Base-by-base conservation (phyloP, 2,329 filamentous ascomycete genomes). In the Gyromitra esculenta region DNA sequence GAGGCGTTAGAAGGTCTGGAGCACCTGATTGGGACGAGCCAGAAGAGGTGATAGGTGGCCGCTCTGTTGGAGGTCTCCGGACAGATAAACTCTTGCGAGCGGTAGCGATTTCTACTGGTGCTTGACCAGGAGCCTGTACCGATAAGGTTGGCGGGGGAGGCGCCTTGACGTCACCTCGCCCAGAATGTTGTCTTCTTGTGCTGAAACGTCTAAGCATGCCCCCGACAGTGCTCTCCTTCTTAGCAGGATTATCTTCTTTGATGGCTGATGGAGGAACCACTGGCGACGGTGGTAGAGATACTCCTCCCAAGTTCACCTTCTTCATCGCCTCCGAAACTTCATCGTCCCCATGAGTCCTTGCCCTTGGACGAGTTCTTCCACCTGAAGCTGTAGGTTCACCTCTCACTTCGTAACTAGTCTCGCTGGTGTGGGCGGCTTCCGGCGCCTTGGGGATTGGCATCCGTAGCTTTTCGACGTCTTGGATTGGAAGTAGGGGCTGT, bases 271-370 rank as follows among this genome's bases (percentile, higher is more conserved):
- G 77, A n/a, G 85, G 83, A 41, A 89, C 88, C 25, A 89, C 87
- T 35, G 80, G 87, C 83, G 73, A 87, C 83, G 50, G 84, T 82
- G 79, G 86, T 82, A 78, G 84, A 82, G 81, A 87, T 81, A 86
- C 81, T 78, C 87, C 83, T 80, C 85, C 83, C 39, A 89, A 82
- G 78, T 90, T 89, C 21, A 91, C 84, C 79, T 90, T 89, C 83
- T 93, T 91, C 82, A 92, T 85, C 6, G 87, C 87, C 63, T 97
- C 92, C 0, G 90, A 88, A 9, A 93, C 88, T 74, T 99, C 96
- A 78, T 98, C 95, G 83, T 98, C 96, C 15, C 95, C 96, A 82
- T 98, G 95, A 0, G 96, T 98, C 79, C 96, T 89, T 45, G 96
- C 94, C 63, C 96, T 89, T 6, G 94, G 93, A 64, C 96, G 88